Evolutionary conservation across 2,329 filamentous ascomycete species (phyloP).

Genomic region (Beauveria varroae): DNA sequence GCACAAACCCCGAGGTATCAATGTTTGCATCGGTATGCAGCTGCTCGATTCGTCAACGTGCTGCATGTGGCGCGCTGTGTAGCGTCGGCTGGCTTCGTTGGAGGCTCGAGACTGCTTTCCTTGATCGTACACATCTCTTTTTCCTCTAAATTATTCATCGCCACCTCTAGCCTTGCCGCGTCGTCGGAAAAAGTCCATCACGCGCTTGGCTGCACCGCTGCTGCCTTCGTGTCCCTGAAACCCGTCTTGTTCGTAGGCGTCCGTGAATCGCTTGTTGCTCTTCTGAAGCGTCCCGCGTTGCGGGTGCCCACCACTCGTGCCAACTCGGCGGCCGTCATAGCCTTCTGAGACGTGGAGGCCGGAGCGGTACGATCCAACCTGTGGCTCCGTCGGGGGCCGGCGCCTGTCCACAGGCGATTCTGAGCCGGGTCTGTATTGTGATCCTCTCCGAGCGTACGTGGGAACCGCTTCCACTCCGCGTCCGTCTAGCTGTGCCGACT

Average conservation of each 20-base stretch:
- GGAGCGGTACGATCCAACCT: conserved; percentile 36
- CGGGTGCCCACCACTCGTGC: conserved; percentile 27
- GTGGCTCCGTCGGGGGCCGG: conserved; percentile 31
- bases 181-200: conserved; percentile 97
- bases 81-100: background rate
- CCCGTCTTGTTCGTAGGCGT: conserved; percentile 75
- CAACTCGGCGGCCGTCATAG: conserved; percentile 32
- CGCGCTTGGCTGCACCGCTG: conserved; percentile 78
- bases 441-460: conserved; percentile 36
- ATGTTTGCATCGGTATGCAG: background rate
- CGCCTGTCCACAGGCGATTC: conserved; percentile 46
- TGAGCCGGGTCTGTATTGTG: conserved; percentile 42
- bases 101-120: background rate
- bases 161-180: conserved; percentile 67
- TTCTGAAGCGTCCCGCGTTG: conserved; percentile 64
- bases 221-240: conserved; percentile 67
- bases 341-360: conserved; percentile 36
- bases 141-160: conserved; percentile 39
- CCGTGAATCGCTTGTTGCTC: conserved; percentile 78
- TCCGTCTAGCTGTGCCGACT: conserved; percentile 31
- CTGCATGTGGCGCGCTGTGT: background rate
- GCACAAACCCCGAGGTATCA: background rate
- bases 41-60: background rate
- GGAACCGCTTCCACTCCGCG: conserved; percentile 37
- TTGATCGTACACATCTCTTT: background rate